Evolutionary conservation across 1,284 basidiomycete species (phyloP).

Genomic region (Ceratobasidium theobromae): DNA sequence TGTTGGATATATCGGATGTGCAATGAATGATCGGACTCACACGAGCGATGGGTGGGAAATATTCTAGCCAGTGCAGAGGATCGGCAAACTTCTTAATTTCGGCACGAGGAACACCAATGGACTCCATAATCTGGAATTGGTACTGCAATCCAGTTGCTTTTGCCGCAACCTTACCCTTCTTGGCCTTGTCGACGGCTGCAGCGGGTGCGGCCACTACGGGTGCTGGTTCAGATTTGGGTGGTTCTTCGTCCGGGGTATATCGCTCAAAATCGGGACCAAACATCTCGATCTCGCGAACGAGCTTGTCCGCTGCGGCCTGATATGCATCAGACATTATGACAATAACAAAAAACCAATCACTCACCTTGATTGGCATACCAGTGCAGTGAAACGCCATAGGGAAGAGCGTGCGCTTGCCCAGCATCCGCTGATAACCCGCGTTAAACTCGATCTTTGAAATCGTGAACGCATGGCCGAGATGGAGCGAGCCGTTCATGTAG

Average conservation of each 20-base stretch:
- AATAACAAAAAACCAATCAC: conserved; percentile 40
- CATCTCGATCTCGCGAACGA: conserved; percentile 95
- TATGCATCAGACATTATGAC: background rate
- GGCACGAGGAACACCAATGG: conserved; percentile 80
- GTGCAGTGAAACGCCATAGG: conserved; percentile 97
- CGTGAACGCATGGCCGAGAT: conserved; percentile 97
- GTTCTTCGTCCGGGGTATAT: conserved; percentile 56
- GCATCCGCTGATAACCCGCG: conserved; percentile 93
- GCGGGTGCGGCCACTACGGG: conserved; percentile 44
- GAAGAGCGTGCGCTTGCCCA: conserved; percentile 93
- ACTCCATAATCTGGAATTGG: conserved; percentile 99
- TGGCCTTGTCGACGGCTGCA: conserved; percentile 72
- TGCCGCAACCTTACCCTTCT: conserved; percentile 93
- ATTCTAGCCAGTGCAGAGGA: conserved; percentile 86
- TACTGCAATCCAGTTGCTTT: conserved; percentile 94
- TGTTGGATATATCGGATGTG: background rate
- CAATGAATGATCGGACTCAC: conserved; percentile 48
- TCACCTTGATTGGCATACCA: conserved; percentile 97
- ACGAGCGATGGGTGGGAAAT: conserved; percentile 95
- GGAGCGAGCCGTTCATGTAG: conserved; percentile 98
- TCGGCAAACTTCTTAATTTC: conserved; percentile 98
- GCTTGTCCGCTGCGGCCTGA: conserved; percentile 93
- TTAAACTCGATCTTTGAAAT: conserved; percentile 99
- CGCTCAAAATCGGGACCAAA: conserved; percentile 90
- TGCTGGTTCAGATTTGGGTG: conserved; percentile 44